These are phyloP conservation scores for Magnusiomyces magnusii DNA, from an alignment of 1,139 yeast genomes.

Conservation along the genomic window DNA sequence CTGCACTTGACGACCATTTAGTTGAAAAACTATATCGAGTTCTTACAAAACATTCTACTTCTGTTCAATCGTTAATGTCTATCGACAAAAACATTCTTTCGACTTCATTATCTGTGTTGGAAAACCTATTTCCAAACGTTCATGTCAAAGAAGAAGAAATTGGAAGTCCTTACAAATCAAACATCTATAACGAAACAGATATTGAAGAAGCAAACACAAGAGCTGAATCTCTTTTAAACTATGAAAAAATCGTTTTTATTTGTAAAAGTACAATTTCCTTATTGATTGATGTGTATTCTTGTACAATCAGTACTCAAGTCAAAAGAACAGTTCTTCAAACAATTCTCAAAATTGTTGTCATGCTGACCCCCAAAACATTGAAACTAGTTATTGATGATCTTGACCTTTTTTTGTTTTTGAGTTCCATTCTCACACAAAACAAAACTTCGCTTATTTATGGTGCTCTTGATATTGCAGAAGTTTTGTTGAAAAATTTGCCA, in stretches of 20 bases:
- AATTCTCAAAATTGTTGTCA: constrained; percentile 45
- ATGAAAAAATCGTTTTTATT: constrained; percentile 33
- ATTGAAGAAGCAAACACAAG: constrained; percentile 15
- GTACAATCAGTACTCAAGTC: constrained; percentile 63
- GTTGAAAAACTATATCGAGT: constrained; percentile 27
- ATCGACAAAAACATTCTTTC: constrained; percentile 60
- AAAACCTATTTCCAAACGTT: constrained; percentile 41
- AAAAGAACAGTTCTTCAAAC: constrained; percentile 55
- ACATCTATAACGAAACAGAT: constrained; percentile 19
- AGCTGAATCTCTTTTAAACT: constrained; percentile 17
- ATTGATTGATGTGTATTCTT: constrained; percentile 63
- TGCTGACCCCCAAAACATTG: constrained; percentile 25
- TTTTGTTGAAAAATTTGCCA: constrained; percentile 43
- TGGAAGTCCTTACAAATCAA: constrained; percentile 30
- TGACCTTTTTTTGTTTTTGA: constrained; percentile 41
- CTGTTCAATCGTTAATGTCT: constrained; percentile 67
- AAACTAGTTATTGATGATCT: constrained; percentile 23
- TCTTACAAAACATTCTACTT: constrained; percentile 33
- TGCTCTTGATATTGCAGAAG: constrained; percentile 44
- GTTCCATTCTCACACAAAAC: constrained; percentile 61
- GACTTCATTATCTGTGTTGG: constrained; percentile 49
- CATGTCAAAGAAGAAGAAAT: constrained; percentile 18
- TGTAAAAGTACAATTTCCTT: constrained; percentile 49
- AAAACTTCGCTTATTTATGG: constrained; percentile 42
- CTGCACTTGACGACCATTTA: constrained; percentile 20